Evolutionary conservation across 768 basidiomycete species (phyloP).

Genomic region (Suillus americanus): DNA sequence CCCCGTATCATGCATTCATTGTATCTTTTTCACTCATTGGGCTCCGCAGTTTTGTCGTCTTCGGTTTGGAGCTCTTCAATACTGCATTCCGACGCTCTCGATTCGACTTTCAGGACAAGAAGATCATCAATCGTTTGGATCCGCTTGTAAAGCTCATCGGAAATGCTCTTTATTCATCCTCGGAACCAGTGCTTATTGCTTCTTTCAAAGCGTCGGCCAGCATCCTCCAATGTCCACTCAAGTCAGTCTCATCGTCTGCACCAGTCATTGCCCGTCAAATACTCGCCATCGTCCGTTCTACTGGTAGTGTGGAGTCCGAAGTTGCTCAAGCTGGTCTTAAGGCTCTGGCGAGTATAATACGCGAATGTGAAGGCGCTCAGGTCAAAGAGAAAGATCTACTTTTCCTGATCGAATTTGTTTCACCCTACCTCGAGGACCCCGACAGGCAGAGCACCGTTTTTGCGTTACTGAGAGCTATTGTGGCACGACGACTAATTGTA

Average conservation of each 20-base stretch:
- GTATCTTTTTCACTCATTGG: slow-evolving; percentile 5
- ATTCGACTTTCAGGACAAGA: slow-evolving; percentile 78
- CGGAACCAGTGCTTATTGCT: slow-evolving; percentile 68
- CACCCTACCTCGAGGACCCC: slow-evolving; percentile 90
- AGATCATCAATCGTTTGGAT: slow-evolving; percentile 80
- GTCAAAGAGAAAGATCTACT: slow-evolving; percentile 89
- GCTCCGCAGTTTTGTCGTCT: slow-evolving; percentile 70
- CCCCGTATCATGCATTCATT: not conserved
- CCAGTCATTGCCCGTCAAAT: slow-evolving; percentile 85
- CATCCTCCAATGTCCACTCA: slow-evolving; percentile 82
- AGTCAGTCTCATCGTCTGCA: slow-evolving; percentile 68
- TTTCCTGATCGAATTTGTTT: slow-evolving; percentile 80
- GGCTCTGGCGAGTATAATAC: slow-evolving; percentile 81
- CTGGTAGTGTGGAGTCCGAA: slow-evolving; percentile 88
- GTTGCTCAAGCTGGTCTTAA: slow-evolving; percentile 86
- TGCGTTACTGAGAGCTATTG: slow-evolving; percentile 84
- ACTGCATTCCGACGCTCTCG: slow-evolving; percentile 83
- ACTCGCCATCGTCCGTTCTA: slow-evolving; percentile 75
- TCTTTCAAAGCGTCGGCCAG: slow-evolving; percentile 80
- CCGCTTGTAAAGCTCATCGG: slow-evolving; percentile 86
- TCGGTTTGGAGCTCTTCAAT: slow-evolving; percentile 90
- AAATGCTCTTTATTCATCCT: slow-evolving; percentile 86
- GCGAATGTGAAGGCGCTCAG: slow-evolving; percentile 80
- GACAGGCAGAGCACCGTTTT: slow-evolving; percentile 85
- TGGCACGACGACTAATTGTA: slow-evolving; percentile 88